Evolutionary conservation across 148 eudicot genomes (phyloP).

Genomic region (Spergularia bocconei): DNA sequence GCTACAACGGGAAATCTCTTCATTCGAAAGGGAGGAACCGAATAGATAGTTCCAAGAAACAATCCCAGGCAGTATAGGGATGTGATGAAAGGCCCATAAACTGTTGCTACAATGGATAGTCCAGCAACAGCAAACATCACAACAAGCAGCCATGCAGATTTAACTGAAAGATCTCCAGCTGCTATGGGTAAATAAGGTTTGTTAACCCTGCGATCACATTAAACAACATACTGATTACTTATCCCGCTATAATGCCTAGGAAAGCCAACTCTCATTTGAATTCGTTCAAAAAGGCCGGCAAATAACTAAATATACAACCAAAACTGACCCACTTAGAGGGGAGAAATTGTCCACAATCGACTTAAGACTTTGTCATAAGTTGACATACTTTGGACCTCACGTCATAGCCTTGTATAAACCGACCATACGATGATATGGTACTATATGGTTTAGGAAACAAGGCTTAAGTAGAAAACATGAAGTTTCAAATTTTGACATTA

Average conservation of each 20-base stretch:
- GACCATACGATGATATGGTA: neutral
- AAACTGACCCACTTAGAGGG: neutral
- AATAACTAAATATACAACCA: neutral
- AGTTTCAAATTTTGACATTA: neutral
- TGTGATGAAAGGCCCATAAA: slow-evolving; percentile 88
- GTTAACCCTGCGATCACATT: slow-evolving; percentile 66
- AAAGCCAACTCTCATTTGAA: neutral
- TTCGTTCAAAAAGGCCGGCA: neutral
- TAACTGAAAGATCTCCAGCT: slow-evolving; percentile 95
- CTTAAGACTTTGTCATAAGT: neutral
- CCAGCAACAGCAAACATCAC: slow-evolving; percentile 70
- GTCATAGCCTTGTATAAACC: neutral
- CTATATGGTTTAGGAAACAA: neutral
- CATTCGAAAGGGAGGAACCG: slow-evolving; percentile 96
- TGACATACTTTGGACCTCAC: neutral
- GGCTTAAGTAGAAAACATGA: neutral
- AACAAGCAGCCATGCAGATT: slow-evolving; percentile 91
- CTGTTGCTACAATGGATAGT: slow-evolving; percentile 64
- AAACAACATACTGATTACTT: slow-evolving; percentile 3
- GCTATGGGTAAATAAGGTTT: slow-evolving; percentile 98
- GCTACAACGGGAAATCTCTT: slow-evolving; percentile 92
- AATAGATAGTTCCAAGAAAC: slow-evolving; percentile 95
- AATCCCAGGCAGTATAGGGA: slow-evolving; percentile 81
- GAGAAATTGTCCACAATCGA: neutral
- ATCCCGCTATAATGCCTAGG: slow-evolving; percentile 8